These are phyloP conservation scores for Apostasia ramifera DNA, from an alignment of 106 monocot species.

Conservation along the genomic window DNA sequence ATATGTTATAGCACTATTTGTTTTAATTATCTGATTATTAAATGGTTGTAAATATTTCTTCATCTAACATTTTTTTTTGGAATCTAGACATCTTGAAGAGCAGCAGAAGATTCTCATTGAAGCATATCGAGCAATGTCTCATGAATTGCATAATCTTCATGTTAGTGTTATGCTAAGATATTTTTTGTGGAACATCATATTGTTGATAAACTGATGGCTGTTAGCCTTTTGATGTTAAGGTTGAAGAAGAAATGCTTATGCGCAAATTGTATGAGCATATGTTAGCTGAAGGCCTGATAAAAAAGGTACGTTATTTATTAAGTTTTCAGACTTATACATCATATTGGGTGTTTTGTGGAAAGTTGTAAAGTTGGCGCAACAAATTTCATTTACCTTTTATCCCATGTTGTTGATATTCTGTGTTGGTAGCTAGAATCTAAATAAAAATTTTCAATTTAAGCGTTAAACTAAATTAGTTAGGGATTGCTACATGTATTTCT, in stretches of 20 bases:
- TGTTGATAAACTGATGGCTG: not conserved
- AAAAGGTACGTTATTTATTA: slow-evolving; percentile 30
- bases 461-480: too few relatives aligned
- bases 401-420: too few relatives aligned
- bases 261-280: slow-evolving; percentile 69
- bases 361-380: too few relatives aligned
- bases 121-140: slow-evolving; percentile 72
- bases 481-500: too few relatives aligned
- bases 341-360: too few relatives aligned
- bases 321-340: too few relatives aligned
- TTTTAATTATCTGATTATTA: not conserved
- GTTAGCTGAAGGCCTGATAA: slow-evolving; percentile 59
- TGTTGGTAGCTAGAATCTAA: too few relatives aligned
- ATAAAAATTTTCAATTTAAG: too few relatives aligned
- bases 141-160: slow-evolving; percentile 82
- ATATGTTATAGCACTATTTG: not conserved
- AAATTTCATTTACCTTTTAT: too few relatives aligned
- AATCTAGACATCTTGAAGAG: slow-evolving; percentile 75
- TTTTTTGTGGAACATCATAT: too few relatives aligned
- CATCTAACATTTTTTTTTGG: not conserved
- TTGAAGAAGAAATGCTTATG: slow-evolving; percentile 96
- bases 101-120: slow-evolving; percentile 70
- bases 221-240: slow-evolving; percentile 26
- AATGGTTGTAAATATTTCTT: not conserved
- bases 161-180: slow-evolving; percentile 16